Base-by-base conservation (phyloP, 2,329 filamentous ascomycete species). In the Pochonia chlamydosporia region DNA sequence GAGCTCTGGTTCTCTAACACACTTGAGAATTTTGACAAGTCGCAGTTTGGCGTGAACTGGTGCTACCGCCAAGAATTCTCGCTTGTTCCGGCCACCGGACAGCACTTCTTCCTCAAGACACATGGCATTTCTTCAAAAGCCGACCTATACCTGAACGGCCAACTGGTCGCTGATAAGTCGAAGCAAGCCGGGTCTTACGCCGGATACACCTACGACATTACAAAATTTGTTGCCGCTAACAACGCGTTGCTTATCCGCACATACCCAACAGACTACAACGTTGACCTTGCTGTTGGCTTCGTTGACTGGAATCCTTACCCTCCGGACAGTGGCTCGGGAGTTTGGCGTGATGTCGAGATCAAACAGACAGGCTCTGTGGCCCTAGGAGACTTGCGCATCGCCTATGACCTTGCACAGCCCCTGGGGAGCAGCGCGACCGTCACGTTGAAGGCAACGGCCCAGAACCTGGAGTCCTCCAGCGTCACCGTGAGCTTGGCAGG, bases 101-200 rank as follows among this genome's bases (percentile, higher is more conserved):
- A 69, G 30, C 73, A 80, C 53, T 78, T 73, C 52, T 68, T 76
- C 24, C 63, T 84, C 2, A 63, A 74, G 28, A 83, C 79, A 0
- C 68, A 84, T 50, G 81, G 81, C 4, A 79, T 84, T 52, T 75
- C 73, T 0, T 81, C 80, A 1, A 72, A 72, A 26, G 81, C 77
- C 1, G 80, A 84, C 52, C 71, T 85, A 5, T 82, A 70, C 49
- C 50, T 84, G 41, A 84, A 84, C 48, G 79, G 79, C 11, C 60
- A 66, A 24, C 63, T 72, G 48, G 59, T 84, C 13, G 78, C 70
- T 2, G 68, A 68, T 24, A 74, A 69, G 5, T 54, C 65, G 1
- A 52, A 63, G 6, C 80, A 84, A 52, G 68, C 68, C 8, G 81
- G 81, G 2, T 69, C 79, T 0, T 84, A 82, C 43, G 74, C 62